These are phyloP conservation scores for Cystobasidium onofrii DNA, from an alignment of 768 basidiomycete species.

Conservation along the genomic window DNA sequence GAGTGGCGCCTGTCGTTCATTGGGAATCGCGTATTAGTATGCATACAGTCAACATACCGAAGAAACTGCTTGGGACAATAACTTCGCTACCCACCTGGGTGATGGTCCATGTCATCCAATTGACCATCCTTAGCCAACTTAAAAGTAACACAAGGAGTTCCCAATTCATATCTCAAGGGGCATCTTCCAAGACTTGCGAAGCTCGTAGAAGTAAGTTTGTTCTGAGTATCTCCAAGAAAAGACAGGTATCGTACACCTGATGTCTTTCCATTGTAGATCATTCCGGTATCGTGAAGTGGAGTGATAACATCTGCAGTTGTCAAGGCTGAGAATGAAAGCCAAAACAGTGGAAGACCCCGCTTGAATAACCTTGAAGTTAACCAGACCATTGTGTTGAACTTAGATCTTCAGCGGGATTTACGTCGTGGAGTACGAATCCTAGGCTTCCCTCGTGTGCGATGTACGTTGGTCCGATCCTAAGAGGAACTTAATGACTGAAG, in stretches of 20 bases:
- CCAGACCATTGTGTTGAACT: conserved; percentile 4
- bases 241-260: conserved; percentile 9
- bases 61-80: too few species aligned
- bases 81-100: neutral
- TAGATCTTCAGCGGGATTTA: too few species aligned
- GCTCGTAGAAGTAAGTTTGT: conserved; percentile 28
- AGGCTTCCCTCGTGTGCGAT: too few species aligned
- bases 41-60: too few species aligned
- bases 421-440: too few species aligned
- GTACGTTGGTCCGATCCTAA: too few species aligned
- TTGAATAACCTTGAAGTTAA: neutral
- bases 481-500: too few species aligned
- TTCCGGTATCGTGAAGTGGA: neutral
- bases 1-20: neutral
- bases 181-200: conserved; percentile 20
- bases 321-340: neutral
- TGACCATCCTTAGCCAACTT: conserved; percentile 26
- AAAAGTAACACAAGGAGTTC: conserved; percentile 20
- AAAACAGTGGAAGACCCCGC: neutral
- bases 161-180: neutral
- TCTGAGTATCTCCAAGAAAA: conserved; percentile 19
- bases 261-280: conserved; percentile 4
- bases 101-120: conserved; percentile 26
- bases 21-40: too few species aligned
- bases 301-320: conserved; percentile 1